These are phyloP conservation scores for Colletotrichum lupini DNA, from an alignment of 2,329 filamentous ascomycete genomes.

Conservation along the genomic window DNA sequence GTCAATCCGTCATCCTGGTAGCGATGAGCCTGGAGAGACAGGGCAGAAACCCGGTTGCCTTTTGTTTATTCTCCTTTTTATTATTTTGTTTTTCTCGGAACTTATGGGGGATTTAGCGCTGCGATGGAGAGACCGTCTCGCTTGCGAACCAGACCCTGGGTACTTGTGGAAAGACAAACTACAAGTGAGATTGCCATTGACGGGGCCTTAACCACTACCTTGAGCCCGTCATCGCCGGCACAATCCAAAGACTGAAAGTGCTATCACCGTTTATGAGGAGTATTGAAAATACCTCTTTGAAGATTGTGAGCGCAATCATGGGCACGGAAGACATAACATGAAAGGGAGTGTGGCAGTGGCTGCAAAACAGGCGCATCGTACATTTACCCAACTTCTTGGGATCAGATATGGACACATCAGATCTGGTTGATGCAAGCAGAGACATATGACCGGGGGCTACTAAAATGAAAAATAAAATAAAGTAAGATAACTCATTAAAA, in stretches of 20 bases:
- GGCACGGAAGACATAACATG: not conserved
- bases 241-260: not conserved
- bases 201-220: not conserved
- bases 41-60: not conserved
- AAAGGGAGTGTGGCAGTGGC: not conserved
- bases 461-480: not conserved
- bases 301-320: not conserved
- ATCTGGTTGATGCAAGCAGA: slow-evolving; percentile 13
- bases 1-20: not conserved
- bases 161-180: not conserved
- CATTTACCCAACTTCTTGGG: slow-evolving; percentile 13
- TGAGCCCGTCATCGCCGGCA: not conserved
- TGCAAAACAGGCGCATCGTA: slow-evolving; percentile 5
- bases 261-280: not conserved
- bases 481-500: not conserved
- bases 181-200: not conserved
- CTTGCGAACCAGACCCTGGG: not conserved
- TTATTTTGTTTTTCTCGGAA: not conserved
- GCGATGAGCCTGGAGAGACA: not conserved
- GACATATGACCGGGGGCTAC: not conserved
- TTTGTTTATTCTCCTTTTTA: not conserved
- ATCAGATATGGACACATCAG: slow-evolving; percentile 12
- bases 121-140: not conserved
- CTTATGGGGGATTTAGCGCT: not conserved
- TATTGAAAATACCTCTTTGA: not conserved